phyloP scores from a whole-genome alignment of 805 yeast species.

The Yarrowia sp. region DNA sequence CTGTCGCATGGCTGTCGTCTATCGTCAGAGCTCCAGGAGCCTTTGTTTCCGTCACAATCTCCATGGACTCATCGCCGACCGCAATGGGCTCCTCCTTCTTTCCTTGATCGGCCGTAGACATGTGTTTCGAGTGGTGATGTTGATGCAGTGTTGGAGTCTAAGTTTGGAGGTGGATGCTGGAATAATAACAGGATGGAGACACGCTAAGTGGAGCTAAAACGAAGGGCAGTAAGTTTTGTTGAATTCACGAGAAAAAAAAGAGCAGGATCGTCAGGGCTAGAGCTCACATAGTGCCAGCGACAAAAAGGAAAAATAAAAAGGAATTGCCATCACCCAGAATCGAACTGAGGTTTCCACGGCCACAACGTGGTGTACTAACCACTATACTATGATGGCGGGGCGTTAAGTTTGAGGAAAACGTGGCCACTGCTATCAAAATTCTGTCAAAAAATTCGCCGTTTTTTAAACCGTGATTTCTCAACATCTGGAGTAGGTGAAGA shows the following conservation, averaged over 20 bases:
- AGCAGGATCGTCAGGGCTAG: too few relatives aligned
- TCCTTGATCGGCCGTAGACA: not conserved
- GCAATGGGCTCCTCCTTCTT: conserved; percentile 1
- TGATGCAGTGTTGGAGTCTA: not conserved
- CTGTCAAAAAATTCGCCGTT: not conserved
- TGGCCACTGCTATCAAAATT: not conserved
- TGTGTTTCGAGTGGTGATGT: not conserved
- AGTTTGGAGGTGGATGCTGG: not conserved
- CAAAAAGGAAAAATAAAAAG: conserved; percentile 33
- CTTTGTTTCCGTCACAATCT: not conserved
- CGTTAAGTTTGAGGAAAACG: not conserved
- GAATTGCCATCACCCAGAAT: conserved; percentile 27
- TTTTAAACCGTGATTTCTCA: not conserved
- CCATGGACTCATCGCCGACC: conserved; percentile 12
- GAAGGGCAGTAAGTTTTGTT: too few relatives aligned
- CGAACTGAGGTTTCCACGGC: conserved; percentile 27
- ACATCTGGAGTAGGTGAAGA: too few relatives aligned
- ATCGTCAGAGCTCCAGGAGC: not conserved
- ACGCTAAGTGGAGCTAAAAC: too few relatives aligned
- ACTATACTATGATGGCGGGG: conserved; percentile 23
- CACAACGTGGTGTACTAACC: conserved; percentile 27
- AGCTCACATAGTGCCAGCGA: too few relatives aligned
- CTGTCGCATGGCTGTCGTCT: conserved; percentile 5
- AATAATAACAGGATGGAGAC: too few relatives aligned
- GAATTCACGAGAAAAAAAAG: not conserved